Percentiles rank a stretch among this genome's conserved stretches.
Conservation (phyloP, 2,329 filamentous ascomycete species). For the Fusarium nisikadoi region DNA sequence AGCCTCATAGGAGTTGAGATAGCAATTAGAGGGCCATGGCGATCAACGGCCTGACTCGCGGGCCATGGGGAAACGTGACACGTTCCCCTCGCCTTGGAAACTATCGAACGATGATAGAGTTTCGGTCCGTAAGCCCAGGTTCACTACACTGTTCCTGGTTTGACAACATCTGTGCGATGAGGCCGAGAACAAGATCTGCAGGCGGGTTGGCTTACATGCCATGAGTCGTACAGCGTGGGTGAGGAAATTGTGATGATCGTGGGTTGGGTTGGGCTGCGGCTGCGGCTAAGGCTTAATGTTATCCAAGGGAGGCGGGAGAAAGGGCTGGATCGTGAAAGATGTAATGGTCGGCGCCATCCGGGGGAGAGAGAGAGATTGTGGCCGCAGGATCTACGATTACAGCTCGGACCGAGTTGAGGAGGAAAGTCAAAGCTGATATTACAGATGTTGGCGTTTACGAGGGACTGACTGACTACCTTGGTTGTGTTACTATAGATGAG, state of each 20-base stretch:
- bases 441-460: neutral
- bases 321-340: constrained; percentile 13
- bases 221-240: constrained; percentile 21
- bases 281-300: constrained; percentile 2
- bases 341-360: constrained; percentile 37
- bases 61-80: constrained; percentile 21
- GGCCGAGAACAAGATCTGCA: constrained; percentile 25
- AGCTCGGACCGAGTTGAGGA: constrained; percentile 32
- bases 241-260: constrained; percentile 9
- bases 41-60: constrained; percentile 31
- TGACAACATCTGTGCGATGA: constrained; percentile 7
- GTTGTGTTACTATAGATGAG: neutral
- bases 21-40: neutral
- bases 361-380: constrained; percentile 4
- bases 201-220: constrained; percentile 12
- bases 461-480: neutral
- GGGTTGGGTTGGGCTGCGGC: neutral
- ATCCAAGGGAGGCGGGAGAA: constrained; percentile 7
- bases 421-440: constrained; percentile 1
- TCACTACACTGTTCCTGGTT: neutral
- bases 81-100: neutral
- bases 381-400: constrained; percentile 25
- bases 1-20: constrained; percentile 7
- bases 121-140: constrained; percentile 16
- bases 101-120: constrained; percentile 25